A percentile compares a stretch with the other conserved stretches of the same genome.
Conservation (phyloP, 805 yeast genomes). For the Hanseniaspora guilliermondii region DNA sequence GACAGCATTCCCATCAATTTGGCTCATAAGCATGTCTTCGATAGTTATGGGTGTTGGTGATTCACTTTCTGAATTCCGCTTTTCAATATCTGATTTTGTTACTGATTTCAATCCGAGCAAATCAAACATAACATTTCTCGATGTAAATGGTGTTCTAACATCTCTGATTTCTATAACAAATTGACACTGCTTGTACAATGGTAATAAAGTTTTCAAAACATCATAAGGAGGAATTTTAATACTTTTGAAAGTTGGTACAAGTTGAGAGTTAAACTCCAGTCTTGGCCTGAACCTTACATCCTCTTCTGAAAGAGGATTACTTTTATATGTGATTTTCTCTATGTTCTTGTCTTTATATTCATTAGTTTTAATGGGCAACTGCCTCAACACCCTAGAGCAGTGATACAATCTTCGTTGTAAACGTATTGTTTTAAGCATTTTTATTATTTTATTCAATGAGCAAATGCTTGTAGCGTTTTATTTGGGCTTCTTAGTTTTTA, state of each 20-base stretch:
- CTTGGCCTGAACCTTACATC: conserved; percentile 49
- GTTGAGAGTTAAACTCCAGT: conserved; percentile 54
- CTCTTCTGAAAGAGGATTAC: not conserved
- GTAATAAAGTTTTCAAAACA: conserved; percentile 56
- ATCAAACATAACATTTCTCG: conserved; percentile 70
- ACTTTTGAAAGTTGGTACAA: conserved; percentile 52
- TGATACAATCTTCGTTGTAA: not conserved
- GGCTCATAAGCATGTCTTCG: not conserved
- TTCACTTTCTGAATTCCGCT: conserved; percentile 34
- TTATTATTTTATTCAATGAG: not conserved
- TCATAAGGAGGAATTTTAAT: conserved; percentile 85
- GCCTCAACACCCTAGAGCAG: not conserved
- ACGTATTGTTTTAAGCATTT: not conserved
- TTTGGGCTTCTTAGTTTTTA: no score
- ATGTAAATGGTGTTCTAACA: conserved; percentile 74
- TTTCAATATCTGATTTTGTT: conserved; percentile 30
- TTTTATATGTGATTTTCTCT: not conserved
- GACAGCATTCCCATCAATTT: not conserved
- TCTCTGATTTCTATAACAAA: conserved; percentile 77
- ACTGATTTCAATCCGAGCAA: conserved; percentile 6
- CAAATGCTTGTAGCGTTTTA: no score
- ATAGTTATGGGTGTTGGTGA: not conserved
- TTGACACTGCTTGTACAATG: conserved; percentile 67
- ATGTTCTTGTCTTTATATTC: not conserved
- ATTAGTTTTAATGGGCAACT: not conserved